Base-by-base conservation (phyloP, 1,139 yeast species). In the Blastobotrys serpentis region DNA sequence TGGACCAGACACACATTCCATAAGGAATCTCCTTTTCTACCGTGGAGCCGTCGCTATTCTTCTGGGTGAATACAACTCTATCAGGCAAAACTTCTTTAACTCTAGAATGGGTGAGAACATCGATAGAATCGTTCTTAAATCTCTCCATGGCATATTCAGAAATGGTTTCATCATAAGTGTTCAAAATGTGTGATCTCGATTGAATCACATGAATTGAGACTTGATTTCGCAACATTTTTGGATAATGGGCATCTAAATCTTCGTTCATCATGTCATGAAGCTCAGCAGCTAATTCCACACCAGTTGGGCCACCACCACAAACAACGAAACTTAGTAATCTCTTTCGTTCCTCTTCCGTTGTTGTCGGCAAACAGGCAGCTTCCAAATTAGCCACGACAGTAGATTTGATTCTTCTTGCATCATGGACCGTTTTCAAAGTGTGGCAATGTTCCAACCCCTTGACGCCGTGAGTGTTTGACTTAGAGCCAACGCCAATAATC, bases 241-340 rank as follows among this genome's bases (percentile, higher is more conserved):
- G 85, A 65, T 77, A 81, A 45, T 71, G 63, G 43, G 73, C 69
- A 43, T 74, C 71, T 55, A 81, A 62, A 60, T 81, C 85, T 63
- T 81, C 86, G 59, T 79, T 78, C 57, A 81, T 65, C 52, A 80
- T 60, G 58, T 81, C 86, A 54, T 69, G 79, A 22, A 81, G 74
- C 61, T 81, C 84, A 22, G 85, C 84, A 18, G 86, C 86, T 56
- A 81, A 73, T 61, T 81, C 86, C 38, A 79, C 83, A 56, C 86
- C 86, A 1, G 86, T 81, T 53, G 86, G 86, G 25, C 86, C 86
- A 51, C 85, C 86, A 52, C 86, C 86, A 61, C 85, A 81, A 38
- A 81, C 75, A 21, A 81, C 86, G 67, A 80, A 80, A 54, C 82
- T 77, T 48, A 81, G 66, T 47, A 81, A 64, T 49, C 74, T 73